phyloP scores from a whole-genome alignment of 108 stramenopile genomes.

The Tribonema minus region DNA sequence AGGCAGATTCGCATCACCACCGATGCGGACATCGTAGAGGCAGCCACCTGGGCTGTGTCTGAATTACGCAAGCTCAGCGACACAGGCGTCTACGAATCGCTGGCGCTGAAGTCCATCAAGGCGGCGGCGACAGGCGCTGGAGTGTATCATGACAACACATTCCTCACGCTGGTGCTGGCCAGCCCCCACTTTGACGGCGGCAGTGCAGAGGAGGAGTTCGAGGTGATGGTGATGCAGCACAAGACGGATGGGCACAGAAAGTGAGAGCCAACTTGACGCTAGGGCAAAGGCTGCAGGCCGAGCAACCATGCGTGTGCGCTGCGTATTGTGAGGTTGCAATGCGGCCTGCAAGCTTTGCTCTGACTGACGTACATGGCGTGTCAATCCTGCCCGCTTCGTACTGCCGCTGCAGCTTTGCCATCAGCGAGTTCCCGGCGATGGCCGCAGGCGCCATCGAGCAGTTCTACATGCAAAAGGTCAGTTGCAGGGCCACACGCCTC shows the following conservation, averaged over 20 bases:
- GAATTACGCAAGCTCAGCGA: slow-evolving; percentile 4
- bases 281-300: no score
- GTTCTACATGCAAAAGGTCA: no score
- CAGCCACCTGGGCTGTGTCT: not conserved
- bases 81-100: slow-evolving; percentile 7
- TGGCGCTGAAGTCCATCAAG: slow-evolving; percentile 3
- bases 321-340: no score
- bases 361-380: no score
- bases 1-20: not conserved
- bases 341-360: no score
- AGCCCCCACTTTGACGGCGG: slow-evolving; percentile 17
- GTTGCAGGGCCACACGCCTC: no score
- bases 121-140: slow-evolving; percentile 10
- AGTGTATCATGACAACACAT: slow-evolving; percentile 21
- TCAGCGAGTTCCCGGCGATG: not conserved
- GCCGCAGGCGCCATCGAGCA: not conserved
- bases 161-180: slow-evolving; percentile 20
- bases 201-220: slow-evolving; percentile 5
- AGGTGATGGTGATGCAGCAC: slow-evolving; percentile 27
- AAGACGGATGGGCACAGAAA: slow-evolving; percentile 21
- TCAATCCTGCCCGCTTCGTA: no score
- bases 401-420: not conserved
- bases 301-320: no score
- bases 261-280: no score
- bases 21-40: not conserved